Evolutionary conservation across 768 basidiomycete genomes (phyloP), one percentile per base, ranked within the genome.

Genomic region (Lentinula sp.): DNA sequence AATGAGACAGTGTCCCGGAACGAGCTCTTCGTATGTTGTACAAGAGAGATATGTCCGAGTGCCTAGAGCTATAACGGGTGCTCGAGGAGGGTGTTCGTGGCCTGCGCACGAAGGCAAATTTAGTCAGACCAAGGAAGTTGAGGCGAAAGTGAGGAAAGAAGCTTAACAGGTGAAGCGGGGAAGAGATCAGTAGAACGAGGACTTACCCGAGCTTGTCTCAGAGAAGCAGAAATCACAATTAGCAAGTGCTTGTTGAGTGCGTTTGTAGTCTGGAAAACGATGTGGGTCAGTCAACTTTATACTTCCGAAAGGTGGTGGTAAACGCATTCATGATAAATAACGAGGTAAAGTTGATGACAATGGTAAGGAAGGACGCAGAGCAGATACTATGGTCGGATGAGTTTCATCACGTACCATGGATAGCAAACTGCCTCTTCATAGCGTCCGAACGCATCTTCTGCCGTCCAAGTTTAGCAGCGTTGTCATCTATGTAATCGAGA

Each of bases 361-460:
- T 28, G 28, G 28, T 32, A 50, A n/a, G 34, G 39, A 31, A 60
- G 50, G 50, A 37, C 8, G 34, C 28, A 39, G 31, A 4, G n/a
- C 39, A 40, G 39, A 10, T 10, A 13, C 2, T 1, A 48, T 11
- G 13, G 4, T 23, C 9, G 34, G 15, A 39, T 2, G 37, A 9
- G 2, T 13, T 39, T 2, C 1, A 39, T 39, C 28, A 70, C 80
- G 42, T 63, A 93, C 95, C 95, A 61, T 98, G 85, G 64, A 99
- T 91, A 11, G 97, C 97, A 71, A 98, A 99, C 65, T 94, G 91
- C 49, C 95, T 85, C 71, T 95, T 98, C 89, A 97, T 93, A 21
- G 89, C 93, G 68, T 98, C 96, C 4, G 88, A 86, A 56, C 95
- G 90, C 92, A 98, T 95, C 75, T 96, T 98, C 73, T 93, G 87